Conservation (phyloP, 139 green algal species). For the Tetraselmis chui region DNA sequence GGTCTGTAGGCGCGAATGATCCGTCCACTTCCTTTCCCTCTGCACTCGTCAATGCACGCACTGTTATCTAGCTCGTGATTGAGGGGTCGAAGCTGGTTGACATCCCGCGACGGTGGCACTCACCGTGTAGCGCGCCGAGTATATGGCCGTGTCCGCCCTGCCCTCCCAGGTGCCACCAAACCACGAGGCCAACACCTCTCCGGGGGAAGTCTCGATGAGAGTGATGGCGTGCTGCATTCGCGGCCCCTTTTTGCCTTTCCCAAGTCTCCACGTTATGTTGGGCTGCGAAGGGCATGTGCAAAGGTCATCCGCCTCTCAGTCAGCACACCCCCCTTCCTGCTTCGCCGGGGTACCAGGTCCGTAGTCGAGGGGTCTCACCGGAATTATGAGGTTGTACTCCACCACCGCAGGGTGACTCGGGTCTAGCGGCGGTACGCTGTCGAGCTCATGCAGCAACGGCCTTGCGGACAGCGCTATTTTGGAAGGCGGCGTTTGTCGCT, state of each 20-base stretch:
- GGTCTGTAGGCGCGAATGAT: neutral
- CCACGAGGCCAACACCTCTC: neutral
- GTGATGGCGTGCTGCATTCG: neutral
- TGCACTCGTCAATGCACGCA: neutral
- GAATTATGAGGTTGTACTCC: neutral
- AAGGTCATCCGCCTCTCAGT: no score
- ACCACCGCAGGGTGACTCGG: neutral
- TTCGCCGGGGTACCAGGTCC: no score
- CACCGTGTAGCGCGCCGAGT: neutral
- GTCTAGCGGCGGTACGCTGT: neutral
- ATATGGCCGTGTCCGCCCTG: neutral
- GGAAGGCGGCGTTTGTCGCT: no score
- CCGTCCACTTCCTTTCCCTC: neutral
- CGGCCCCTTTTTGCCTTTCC: neutral
- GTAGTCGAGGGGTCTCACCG: neutral
- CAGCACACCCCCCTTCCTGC: no score
- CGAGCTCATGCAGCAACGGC: neutral
- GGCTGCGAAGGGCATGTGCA: neutral
- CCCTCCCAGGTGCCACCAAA: neutral
- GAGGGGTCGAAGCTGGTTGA: neutral
- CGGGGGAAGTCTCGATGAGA: neutral
- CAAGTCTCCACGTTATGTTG: neutral
- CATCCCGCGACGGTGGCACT: neutral
- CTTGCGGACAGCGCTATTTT: neutral
- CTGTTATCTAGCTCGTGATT: neutral